These are phyloP conservation scores for Barbarea vulgaris DNA, from an alignment of 345 rosid genomes.

Conservation along the genomic window DNA sequence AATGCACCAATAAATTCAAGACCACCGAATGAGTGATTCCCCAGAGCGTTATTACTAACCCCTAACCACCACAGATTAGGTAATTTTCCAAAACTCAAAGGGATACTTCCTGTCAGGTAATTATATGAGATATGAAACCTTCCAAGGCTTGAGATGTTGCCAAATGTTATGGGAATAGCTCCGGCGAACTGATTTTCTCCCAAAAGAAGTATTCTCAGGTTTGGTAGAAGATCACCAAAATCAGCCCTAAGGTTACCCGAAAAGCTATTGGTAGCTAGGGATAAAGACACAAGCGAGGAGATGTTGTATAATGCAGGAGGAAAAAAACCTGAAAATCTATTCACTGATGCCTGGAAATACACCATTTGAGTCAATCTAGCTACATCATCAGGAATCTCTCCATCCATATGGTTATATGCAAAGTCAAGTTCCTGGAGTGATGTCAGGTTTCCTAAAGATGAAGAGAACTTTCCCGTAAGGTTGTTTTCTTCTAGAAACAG, in stretches of 20 bases:
- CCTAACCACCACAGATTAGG: conserved; percentile 25
- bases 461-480: conserved; percentile 23
- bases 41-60: conserved; percentile 5
- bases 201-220: not conserved
- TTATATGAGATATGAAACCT: conserved; percentile 26
- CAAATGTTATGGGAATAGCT: conserved; percentile 22
- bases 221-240: conserved; percentile 35
- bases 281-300: conserved; percentile 22
- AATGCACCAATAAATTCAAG: conserved; percentile 32
- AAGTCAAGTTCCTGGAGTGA: conserved; percentile 29
- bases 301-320: conserved; percentile 32
- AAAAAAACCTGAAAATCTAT: conserved; percentile 34
- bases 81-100: conserved; percentile 28
- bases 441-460: conserved; percentile 38
- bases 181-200: conserved; percentile 31
- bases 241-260: conserved; percentile 30
- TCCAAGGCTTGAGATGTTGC: conserved; percentile 36
- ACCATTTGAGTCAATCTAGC: conserved; percentile 31
- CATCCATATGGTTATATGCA: conserved; percentile 24
- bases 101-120: conserved; percentile 29
- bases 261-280: conserved; percentile 18
- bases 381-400: conserved; percentile 24
- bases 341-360: conserved; percentile 15
- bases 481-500: not conserved
- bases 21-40: not conserved